Conservation (phyloP, 495 filamentous ascomycete genomes). For the Penicillium nucicola region DNA sequence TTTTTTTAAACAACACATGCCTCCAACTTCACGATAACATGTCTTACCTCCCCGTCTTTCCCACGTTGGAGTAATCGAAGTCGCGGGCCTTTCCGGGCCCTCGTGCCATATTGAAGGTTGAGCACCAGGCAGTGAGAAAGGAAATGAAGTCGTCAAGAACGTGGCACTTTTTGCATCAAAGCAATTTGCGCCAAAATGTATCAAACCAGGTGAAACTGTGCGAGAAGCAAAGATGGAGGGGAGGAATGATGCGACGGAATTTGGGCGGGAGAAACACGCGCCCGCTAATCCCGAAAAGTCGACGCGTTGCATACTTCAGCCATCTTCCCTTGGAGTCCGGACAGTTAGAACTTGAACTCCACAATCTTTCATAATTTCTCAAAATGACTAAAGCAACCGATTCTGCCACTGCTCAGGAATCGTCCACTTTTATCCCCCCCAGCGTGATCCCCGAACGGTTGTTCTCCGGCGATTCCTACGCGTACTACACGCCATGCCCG, state of each 20-base stretch:
- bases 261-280: slow-evolving; percentile 32
- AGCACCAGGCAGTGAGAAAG: neutral
- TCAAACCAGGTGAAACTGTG: too few species aligned
- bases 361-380: neutral
- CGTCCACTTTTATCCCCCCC: slow-evolving; percentile 66
- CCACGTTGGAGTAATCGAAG: slow-evolving; percentile 61
- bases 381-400: neutral
- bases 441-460: slow-evolving; percentile 63
- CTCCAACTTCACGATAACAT: neutral
- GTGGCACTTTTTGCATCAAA: neutral
- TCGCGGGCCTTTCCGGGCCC: slow-evolving; percentile 50
- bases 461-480: slow-evolving; percentile 72
- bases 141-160: neutral
- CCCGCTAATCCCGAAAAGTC: slow-evolving; percentile 40
- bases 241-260: slow-evolving; percentile 32
- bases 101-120: slow-evolving; percentile 41
- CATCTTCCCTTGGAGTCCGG: neutral
- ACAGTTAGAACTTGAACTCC: neutral
- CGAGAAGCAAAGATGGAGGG: slow-evolving; percentile 15
- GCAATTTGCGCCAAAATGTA: too few species aligned
- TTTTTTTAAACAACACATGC: neutral
- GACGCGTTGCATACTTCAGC: slow-evolving; percentile 33
- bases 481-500: slow-evolving; percentile 75
- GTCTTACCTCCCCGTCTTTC: slow-evolving; percentile 60
- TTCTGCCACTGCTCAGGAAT: slow-evolving; percentile 1